Evolutionary conservation across 345 rosid genomes (phyloP), one percentile per base, ranked within the genome.

Genomic region (Eucalyptus pauciflora): DNA sequence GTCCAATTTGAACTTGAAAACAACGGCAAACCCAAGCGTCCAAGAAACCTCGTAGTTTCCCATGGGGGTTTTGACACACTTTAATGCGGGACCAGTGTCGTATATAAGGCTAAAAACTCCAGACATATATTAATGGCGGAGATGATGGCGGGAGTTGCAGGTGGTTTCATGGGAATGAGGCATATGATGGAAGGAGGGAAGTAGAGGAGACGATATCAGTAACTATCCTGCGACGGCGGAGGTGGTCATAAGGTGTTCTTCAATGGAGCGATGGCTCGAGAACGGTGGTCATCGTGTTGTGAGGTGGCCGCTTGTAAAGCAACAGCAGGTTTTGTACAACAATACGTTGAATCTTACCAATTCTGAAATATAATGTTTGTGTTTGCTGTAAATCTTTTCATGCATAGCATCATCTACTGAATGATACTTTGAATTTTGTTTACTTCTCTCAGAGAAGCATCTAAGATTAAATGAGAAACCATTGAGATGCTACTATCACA

Each of bases 51-150:
- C 31, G 69, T 24, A 24, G 13, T 56, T 56, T 22, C 29, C 24
- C 22, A 52, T 52, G 2, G 24, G 56, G 56, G 24, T 7, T 52
- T 52, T 16, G 0, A 56, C 13, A 24, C 15, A 27, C 69, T 62
- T 60, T 6, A 29, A 27, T 27, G 69, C 1, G 1, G 33, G 31
- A 6, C 69, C 0, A 3, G 31, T 62, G 31, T 62, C 69, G 2
- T 29, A 0, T 27, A 27, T 62, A 2, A 29, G 33, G 33, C 69
- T 62, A 62, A 62, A 62, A 62, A 27, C 3, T 62, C 16, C 15
- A 27, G 33, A 62, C 17, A 9, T 56, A 56, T 24, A 56, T 56
- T 25, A 56, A 56, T 9, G 16, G 16, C 0, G 4, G 33, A 62
- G 9, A 62, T 62, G 69, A 62, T 29, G 8, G 69, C 16, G 17